Conservation (phyloP, 306 rosid species). For the Begonia masoniana region DNA sequence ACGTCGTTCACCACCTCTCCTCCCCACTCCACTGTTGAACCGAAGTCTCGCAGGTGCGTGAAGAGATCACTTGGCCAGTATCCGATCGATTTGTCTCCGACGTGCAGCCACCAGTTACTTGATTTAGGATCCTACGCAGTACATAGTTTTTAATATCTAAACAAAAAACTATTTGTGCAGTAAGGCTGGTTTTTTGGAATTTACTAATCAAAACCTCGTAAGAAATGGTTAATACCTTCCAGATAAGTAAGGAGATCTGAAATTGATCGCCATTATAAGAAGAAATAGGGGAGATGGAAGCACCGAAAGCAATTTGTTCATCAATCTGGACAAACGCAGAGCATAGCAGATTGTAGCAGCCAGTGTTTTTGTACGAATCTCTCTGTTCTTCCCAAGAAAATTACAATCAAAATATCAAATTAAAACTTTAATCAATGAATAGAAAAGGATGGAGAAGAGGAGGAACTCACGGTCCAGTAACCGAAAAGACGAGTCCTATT, state of each 20-base stretch:
- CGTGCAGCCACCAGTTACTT: too few relatives aligned
- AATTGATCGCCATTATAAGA: slow-evolving; percentile 44
- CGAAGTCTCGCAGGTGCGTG: too few relatives aligned
- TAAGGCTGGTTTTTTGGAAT: too few relatives aligned
- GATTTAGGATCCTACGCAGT: too few relatives aligned
- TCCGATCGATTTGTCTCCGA: too few relatives aligned
- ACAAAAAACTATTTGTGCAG: too few relatives aligned
- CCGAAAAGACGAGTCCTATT: slow-evolving; percentile 88
- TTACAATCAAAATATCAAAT: neutral
- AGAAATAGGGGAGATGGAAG: slow-evolving; percentile 81
- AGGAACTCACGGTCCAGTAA: slow-evolving; percentile 79
- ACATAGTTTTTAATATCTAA: too few relatives aligned
- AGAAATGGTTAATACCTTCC: slow-evolving; percentile 60
- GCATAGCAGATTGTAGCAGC: slow-evolving; percentile 97
- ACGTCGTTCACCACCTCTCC: too few relatives aligned
- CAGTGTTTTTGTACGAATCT: slow-evolving; percentile 97
- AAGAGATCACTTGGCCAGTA: too few relatives aligned
- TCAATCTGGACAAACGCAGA: slow-evolving; percentile 89
- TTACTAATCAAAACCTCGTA: too few relatives aligned
- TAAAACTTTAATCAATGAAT: slow-evolving; percentile 11
- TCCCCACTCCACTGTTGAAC: too few relatives aligned
- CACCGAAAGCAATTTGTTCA: slow-evolving; percentile 79
- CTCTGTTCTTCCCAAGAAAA: slow-evolving; percentile 34
- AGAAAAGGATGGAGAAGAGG: slow-evolving; percentile 11
- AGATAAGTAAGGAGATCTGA: slow-evolving; percentile 76